Evolutionary conservation across 1,139 yeast genomes (phyloP).

Genomic region (Zygoascus meyerae): DNA sequence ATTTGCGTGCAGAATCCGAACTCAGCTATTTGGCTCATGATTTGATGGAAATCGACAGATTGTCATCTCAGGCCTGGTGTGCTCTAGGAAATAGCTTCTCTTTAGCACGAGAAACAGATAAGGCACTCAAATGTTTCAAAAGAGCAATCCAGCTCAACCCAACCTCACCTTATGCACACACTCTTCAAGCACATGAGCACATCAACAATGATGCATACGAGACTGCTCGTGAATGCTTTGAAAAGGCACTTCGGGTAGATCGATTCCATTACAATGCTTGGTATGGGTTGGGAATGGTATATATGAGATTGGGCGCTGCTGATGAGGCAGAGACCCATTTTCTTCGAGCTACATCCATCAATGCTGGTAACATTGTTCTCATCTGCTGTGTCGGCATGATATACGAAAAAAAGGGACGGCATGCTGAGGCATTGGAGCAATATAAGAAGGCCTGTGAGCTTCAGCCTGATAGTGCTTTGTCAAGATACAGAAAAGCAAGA

Average conservation of each 20-base stretch:
- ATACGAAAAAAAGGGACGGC: conserved; percentile 66
- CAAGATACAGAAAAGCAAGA: conserved; percentile 86
- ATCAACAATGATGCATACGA: conserved; percentile 87
- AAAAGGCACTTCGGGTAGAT: conserved; percentile 72
- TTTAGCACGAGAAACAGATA: conserved; percentile 77
- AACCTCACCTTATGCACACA: conserved; percentile 81
- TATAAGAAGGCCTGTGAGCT: conserved; percentile 78
- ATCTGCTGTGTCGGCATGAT: conserved; percentile 95
- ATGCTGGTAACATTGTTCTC: conserved; percentile 84
- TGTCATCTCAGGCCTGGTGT: conserved; percentile 85
- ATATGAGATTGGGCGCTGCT: conserved; percentile 77
- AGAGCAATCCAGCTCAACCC: conserved; percentile 69
- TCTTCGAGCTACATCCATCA: conserved; percentile 78
- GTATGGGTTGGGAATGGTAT: conserved; percentile 95
- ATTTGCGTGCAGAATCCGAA: conserved; percentile 75
- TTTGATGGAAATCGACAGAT: conserved; percentile 57
- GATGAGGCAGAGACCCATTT: conserved; percentile 83
- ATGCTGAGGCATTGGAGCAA: conserved; percentile 69
- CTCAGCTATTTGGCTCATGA: conserved; percentile 80
- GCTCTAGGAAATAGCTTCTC: conserved; percentile 86
- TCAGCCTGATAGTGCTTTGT: conserved; percentile 82
- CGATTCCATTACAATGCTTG: conserved; percentile 88
- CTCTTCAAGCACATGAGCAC: conserved; percentile 90
- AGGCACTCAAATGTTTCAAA: conserved; percentile 81
- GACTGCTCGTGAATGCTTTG: conserved; percentile 77